Evolutionary conservation across 139 green algal genomes (phyloP), one percentile per base, ranked within the genome.

Genomic region (Volvox africanus): DNA sequence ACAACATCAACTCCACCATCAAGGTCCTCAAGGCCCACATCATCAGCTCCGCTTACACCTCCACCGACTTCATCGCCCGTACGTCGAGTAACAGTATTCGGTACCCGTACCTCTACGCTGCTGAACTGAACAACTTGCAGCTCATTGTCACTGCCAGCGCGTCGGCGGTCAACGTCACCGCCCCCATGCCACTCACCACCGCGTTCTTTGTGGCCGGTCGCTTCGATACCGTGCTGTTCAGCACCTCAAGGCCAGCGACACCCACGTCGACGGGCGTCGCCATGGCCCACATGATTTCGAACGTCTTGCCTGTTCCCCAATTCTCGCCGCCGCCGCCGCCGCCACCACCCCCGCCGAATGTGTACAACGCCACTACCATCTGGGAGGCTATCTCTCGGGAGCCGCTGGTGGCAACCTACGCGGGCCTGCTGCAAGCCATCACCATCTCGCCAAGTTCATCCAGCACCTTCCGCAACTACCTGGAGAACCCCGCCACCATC

Each of bases 271-370:
- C 21, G 18, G 21, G 30, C 82, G 50, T 32, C 82, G 19, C 26
- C 26, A 20, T 80, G 16, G 83, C 83, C 1, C 83, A 89, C 65
- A 81, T 89, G 67, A 68, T 80, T 35, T 69, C 32, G 33, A 26
- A 9, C 33, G 82, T 88, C 12, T 35, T 79, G 33, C 5, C 33
- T 5, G 6, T 88, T 14, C 82, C 82, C 0, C 35, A 32, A 0
- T 68, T 68, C 22, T 9, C 33, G 1, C 82, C 82, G 3, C 82
- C 82, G 78, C 37, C 80, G 36, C 67, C 83, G 35, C 83, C 83
- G 24, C 83, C 83, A 6, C 83, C 83, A 14, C 83, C 83, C 0
- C 83, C 83, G 24, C 83, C 83, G 17, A 36, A 65, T 26, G 67
- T 37, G 32, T 68, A 68, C 67, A 50, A 55, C 82, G 16, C 62